phyloP scores from a whole-genome alignment of 305 asterid species.

The Fraxinus angustifolia region DNA sequence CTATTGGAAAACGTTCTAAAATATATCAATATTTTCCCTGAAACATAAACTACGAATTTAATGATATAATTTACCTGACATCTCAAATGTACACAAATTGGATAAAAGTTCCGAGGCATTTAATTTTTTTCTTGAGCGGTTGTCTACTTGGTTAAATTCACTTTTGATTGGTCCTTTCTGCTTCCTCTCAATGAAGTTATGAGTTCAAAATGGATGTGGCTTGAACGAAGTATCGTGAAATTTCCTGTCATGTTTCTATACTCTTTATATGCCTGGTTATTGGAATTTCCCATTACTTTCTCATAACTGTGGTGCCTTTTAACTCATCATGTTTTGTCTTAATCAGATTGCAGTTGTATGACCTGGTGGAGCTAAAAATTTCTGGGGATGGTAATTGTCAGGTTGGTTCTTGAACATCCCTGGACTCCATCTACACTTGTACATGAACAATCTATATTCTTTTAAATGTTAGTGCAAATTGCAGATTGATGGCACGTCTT shows the following conservation, averaged over 20 bases:
- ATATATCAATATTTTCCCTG: not conserved
- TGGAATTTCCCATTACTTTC: not conserved
- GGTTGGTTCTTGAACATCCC: conserved; percentile 45
- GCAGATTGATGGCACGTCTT: not conserved
- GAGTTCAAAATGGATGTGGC: not conserved
- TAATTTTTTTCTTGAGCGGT: not conserved
- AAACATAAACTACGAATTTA: not conserved
- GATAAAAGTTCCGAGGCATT: not conserved
- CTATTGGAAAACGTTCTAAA: not conserved
- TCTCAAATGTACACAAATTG: not conserved
- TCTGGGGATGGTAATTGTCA: conserved; percentile 96
- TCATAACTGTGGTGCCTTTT: not conserved
- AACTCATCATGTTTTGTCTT: conserved; percentile 15
- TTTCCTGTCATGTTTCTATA: not conserved
- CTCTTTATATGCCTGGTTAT: not conserved
- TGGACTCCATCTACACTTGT: not conserved
- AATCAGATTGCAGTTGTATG: conserved; percentile 71
- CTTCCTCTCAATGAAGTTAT: not conserved
- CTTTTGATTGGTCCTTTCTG: not conserved
- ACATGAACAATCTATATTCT: not conserved
- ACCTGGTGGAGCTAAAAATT: conserved; percentile 68
- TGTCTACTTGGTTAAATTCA: not conserved
- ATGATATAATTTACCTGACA: not conserved
- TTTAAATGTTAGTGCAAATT: not conserved
- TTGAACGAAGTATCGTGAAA: not conserved